These are phyloP conservation scores for Limnomonas spitsbergensis DNA, from an alignment of 139 green algal species.

Conservation along the genomic window DNA sequence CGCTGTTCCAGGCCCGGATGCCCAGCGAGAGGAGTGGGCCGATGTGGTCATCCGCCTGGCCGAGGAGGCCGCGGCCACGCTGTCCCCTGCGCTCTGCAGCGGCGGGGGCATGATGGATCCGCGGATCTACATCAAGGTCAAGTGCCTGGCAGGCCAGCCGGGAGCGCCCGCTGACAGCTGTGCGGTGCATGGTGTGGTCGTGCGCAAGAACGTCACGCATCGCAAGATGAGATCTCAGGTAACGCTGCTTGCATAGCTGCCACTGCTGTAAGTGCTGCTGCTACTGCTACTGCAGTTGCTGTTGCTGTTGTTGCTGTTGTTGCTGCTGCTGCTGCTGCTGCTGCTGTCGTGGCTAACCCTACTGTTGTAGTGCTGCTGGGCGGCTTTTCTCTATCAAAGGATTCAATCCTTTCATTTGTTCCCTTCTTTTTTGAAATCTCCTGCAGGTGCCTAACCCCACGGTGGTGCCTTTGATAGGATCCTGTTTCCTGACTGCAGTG, in stretches of 20 bases:
- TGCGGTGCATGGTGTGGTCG: constrained; percentile 69
- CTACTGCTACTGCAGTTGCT: too few relatives aligned
- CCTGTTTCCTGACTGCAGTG: too few relatives aligned
- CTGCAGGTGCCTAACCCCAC: too few relatives aligned
- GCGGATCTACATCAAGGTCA: constrained; percentile 59
- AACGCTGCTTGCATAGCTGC: constrained; percentile 65
- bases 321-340: too few relatives aligned
- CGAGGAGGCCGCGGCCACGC: constrained; percentile 33
- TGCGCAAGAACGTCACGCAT: constrained; percentile 76
- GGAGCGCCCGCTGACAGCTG: constrained; percentile 49
- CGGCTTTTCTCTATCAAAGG: too few relatives aligned
- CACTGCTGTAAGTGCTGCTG: constrained; percentile 32
- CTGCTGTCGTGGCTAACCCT: too few relatives aligned
- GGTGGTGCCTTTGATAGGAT: too few relatives aligned
- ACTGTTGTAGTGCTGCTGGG: too few relatives aligned
- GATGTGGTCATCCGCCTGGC: constrained; percentile 50
- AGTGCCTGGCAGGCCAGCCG: neutral
- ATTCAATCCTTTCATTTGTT: too few relatives aligned
- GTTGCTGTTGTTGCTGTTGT: constrained; percentile 51
- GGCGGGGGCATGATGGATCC: constrained; percentile 52
- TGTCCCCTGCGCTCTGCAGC: constrained; percentile 46
- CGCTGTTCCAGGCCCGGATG: neutral
- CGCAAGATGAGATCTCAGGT: constrained; percentile 64
- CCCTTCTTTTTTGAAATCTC: too few relatives aligned
- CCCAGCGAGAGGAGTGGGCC: constrained; percentile 34